Conservation (phyloP, 106 monocot species). For the Alisma plantagoaquatica region DNA sequence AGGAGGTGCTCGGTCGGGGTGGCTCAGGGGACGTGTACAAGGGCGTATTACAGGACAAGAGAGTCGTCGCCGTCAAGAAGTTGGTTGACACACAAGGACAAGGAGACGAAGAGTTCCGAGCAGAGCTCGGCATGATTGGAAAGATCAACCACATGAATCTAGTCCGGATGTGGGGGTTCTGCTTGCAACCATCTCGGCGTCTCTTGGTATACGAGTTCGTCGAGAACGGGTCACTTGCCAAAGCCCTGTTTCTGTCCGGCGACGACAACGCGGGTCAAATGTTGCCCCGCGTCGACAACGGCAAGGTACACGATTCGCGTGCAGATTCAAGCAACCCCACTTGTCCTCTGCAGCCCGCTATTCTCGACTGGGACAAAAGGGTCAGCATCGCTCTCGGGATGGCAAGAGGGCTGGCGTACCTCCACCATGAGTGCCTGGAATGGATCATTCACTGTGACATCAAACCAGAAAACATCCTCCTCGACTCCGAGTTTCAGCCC, state of each 20-base stretch:
- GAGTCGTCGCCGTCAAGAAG: slow-evolving; percentile 42
- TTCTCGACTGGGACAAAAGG: slow-evolving; percentile 27
- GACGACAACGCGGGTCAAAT: background rate
- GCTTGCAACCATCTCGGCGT: slow-evolving; percentile 29
- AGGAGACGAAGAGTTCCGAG: slow-evolving; percentile 52
- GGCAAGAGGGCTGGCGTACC: slow-evolving; percentile 44
- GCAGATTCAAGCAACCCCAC: no score
- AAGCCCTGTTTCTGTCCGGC: slow-evolving; percentile 16
- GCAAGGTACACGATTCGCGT: no score
- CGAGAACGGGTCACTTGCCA: slow-evolving; percentile 52
- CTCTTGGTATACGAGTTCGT: slow-evolving; percentile 47
- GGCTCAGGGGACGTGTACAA: slow-evolving; percentile 49
- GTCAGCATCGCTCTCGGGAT: slow-evolving; percentile 30
- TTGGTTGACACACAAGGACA: slow-evolving; percentile 32
- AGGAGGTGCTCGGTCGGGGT: slow-evolving; percentile 35
- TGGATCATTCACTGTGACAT: slow-evolving; percentile 57
- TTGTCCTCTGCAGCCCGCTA: no score
- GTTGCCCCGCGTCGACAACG: no score
- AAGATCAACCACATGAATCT: slow-evolving; percentile 72
- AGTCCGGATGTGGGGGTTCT: slow-evolving; percentile 49
- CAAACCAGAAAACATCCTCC: slow-evolving; percentile 53
- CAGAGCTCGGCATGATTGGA: slow-evolving; percentile 38
- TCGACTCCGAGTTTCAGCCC: slow-evolving; percentile 28
- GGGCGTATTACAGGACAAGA: slow-evolving; percentile 33
- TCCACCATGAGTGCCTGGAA: slow-evolving; percentile 60